Percentiles rank a stretch among this genome's conserved stretches.
Conservation (phyloP, 2,329 filamentous ascomycete genomes). For the Alternaria consortialis region DNA sequence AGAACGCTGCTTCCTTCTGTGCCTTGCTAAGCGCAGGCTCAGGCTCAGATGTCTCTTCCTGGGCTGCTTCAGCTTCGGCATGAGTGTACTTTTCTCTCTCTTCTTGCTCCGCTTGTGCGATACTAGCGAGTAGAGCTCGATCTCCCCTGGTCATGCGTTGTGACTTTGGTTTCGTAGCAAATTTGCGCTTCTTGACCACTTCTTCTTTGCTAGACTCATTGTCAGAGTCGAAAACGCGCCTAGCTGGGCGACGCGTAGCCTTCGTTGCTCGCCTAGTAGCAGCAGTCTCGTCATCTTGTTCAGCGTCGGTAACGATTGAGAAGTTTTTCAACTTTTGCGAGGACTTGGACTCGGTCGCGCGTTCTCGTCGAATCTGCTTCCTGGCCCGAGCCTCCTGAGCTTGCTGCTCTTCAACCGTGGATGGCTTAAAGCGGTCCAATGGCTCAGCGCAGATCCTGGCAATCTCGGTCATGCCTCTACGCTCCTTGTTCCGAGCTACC, state of each 20-base stretch:
- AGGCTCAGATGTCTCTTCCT: too few species aligned
- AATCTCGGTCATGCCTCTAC: not conserved
- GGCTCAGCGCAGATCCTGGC: not conserved
- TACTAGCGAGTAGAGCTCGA: not conserved
- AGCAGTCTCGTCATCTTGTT: not conserved
- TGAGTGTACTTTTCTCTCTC: not conserved
- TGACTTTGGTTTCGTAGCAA: not conserved
- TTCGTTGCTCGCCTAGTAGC: not conserved
- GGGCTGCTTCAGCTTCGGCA: not conserved
- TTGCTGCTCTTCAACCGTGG: not conserved
- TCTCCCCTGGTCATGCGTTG: not conserved
- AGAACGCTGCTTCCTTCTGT: not conserved
- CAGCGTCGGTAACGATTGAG: not conserved
- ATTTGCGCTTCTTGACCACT: not conserved
- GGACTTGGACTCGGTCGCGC: not conserved
- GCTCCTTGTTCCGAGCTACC: constrained; percentile 1
- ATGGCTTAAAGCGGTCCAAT: not conserved
- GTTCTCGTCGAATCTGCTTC: not conserved
- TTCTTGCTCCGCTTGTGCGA: not conserved
- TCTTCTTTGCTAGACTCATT: not conserved
- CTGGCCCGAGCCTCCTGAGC: not conserved
- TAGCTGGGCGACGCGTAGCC: not conserved
- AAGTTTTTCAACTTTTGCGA: not conserved
- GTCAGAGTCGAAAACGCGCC: not conserved
- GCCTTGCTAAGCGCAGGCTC: not conserved